These are phyloP conservation scores for Cyberlindnera nakhonratchasimensis DNA, from an alignment of 805 yeast species.

Conservation along the genomic window DNA sequence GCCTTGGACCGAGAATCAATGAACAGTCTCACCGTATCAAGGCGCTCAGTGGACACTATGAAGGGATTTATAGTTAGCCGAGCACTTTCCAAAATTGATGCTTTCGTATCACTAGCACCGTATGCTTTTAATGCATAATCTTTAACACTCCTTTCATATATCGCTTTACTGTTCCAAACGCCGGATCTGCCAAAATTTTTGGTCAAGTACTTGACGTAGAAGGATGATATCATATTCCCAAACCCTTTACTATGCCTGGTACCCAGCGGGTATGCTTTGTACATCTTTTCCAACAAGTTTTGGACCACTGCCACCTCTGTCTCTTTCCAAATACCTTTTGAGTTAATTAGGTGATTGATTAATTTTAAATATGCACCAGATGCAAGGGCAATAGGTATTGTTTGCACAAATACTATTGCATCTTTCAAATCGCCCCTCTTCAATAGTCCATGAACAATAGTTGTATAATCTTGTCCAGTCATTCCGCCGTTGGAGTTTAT, in stretches of 20 bases:
- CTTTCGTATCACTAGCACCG: conserved; percentile 2
- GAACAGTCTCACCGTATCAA: conserved; percentile 10
- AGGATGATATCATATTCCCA: conserved; percentile 23
- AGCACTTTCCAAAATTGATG: conserved; percentile 3
- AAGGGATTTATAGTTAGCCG: conserved; percentile 22
- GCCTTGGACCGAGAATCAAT: conserved; percentile 14
- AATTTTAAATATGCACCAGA: conserved; percentile 14
- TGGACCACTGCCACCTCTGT: conserved; percentile 17
- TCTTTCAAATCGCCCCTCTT: conserved; percentile 13
- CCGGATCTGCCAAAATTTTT: conserved; percentile 10
- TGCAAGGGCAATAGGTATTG: conserved; percentile 3
- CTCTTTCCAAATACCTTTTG: conserved; percentile 10
- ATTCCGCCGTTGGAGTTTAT: conserved; percentile 16
- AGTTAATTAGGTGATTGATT: conserved; percentile 14
- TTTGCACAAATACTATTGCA: conserved; percentile 7
- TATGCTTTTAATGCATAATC: conserved; percentile 14
- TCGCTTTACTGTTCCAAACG: conserved; percentile 7
- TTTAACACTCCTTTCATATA: conserved; percentile 18
- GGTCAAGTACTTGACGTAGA: conserved; percentile 20
- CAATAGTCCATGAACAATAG: conserved; percentile 20
- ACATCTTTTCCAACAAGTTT: conserved; percentile 15
- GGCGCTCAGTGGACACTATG: conserved; percentile 2
- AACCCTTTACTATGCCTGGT: conserved; percentile 2
- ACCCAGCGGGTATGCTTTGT: conserved; percentile 5
- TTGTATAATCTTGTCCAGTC: conserved; percentile 18